phyloP scores from a whole-genome alignment of 2,329 filamentous ascomycete genomes.

The Aspergillus sp. region DNA sequence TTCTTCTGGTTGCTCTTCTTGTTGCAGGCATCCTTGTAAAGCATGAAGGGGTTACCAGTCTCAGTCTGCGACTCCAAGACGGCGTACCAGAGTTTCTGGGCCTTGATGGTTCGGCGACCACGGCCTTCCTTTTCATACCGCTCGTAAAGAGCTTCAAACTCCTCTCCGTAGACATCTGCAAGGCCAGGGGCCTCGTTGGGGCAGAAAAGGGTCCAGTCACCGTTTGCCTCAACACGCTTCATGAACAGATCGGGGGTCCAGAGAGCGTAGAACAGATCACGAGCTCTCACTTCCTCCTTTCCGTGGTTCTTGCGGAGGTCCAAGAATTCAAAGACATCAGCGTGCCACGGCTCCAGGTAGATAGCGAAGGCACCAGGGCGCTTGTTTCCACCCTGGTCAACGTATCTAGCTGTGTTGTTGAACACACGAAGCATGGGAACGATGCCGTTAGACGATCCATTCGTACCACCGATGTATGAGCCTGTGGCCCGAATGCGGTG shows the following conservation, averaged over 20 bases:
- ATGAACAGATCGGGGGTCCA: constrained; percentile 99
- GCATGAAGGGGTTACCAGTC: constrained; percentile 98
- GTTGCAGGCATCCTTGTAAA: constrained; percentile 99
- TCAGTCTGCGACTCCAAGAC: constrained; percentile 98
- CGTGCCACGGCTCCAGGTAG: constrained; percentile 98
- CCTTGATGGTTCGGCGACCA: constrained; percentile 88
- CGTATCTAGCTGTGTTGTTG: constrained; percentile 98
- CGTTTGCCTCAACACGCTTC: constrained; percentile 98
- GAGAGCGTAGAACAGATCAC: constrained; percentile 94
- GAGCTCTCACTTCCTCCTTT: constrained; percentile 95
- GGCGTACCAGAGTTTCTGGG: constrained; percentile 99
- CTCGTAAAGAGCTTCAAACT: constrained; percentile 93
- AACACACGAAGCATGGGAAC: constrained; percentile 98
- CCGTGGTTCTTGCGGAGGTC: constrained; percentile 99
- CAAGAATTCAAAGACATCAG: constrained; percentile 95
- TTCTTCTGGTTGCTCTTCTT: constrained; percentile 99
- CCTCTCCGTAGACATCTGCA: constrained; percentile 94
- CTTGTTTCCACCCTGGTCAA: constrained; percentile 99
- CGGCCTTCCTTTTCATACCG: constrained; percentile 82
- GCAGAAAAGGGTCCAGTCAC: constrained; percentile 97
- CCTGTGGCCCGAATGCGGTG: constrained; percentile 97
- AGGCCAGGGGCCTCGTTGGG: constrained; percentile 94
- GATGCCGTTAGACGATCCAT: constrained; percentile 96
- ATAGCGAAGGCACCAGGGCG: constrained; percentile 97
- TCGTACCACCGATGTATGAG: constrained; percentile 97